These are phyloP conservation scores for Aspergillus thermomutatus DNA, from an alignment of 2,329 filamentous ascomycete genomes.

Conservation along the genomic window DNA sequence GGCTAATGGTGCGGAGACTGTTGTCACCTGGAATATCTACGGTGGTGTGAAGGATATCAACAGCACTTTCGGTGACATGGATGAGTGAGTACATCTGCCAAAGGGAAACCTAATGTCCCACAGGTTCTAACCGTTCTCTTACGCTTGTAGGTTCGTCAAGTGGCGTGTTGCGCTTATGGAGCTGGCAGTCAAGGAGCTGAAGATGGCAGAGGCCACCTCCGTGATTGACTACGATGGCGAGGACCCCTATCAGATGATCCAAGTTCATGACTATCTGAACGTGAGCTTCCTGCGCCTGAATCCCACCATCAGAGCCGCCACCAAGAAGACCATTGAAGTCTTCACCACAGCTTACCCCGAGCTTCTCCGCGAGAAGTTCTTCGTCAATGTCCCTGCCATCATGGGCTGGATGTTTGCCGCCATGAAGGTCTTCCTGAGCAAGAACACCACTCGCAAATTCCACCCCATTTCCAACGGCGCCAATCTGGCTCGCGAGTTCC, in stretches of 20 bases:
- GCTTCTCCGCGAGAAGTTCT: slow-evolving; percentile 86
- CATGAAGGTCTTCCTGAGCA: slow-evolving; percentile 71
- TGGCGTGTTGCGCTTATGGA: slow-evolving; percentile 94
- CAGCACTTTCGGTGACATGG: slow-evolving; percentile 74
- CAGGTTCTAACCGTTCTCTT: slow-evolving; percentile 1
- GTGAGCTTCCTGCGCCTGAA: slow-evolving; percentile 84
- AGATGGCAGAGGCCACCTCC: slow-evolving; percentile 66
- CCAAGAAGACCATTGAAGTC: slow-evolving; percentile 74
- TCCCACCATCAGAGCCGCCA: slow-evolving; percentile 69
- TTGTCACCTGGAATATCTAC: slow-evolving; percentile 93
- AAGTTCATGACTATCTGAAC: slow-evolving; percentile 89
- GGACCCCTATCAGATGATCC: slow-evolving; percentile 86
- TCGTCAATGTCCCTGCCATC: slow-evolving; percentile 85
- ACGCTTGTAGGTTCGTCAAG: slow-evolving; percentile 66
- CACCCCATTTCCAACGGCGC: slow-evolving; percentile 72
- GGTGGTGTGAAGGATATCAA: slow-evolving; percentile 79
- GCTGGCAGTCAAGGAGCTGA: slow-evolving; percentile 70
- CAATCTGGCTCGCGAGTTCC: slow-evolving; percentile 61
- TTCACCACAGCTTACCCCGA: slow-evolving; percentile 86
- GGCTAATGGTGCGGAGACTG: slow-evolving; percentile 50
- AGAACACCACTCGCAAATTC: slow-evolving; percentile 74
- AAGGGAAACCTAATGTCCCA: not conserved
- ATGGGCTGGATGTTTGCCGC: slow-evolving; percentile 84
- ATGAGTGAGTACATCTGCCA: slow-evolving; percentile 60
- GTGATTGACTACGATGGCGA: slow-evolving; percentile 59